Evolutionary conservation across 176 grass and related monocot species (phyloP).

Genomic region (Juncus inflexus): DNA sequence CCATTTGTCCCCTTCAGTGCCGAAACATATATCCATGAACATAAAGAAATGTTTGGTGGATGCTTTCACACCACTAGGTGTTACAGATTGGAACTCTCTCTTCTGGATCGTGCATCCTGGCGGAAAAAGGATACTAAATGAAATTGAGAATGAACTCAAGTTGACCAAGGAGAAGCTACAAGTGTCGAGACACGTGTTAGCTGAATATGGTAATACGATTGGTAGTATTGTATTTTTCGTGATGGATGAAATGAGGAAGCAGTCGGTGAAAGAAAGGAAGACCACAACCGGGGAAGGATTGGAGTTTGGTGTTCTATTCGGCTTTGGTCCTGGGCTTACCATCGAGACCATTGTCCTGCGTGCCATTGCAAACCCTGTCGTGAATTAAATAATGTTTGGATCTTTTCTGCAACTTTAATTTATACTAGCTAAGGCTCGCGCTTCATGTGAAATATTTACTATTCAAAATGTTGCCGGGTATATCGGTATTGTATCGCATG

Average conservation of each 20-base stretch:
- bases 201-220: slow-evolving; percentile 13
- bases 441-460: too few species aligned
- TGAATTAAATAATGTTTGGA: slow-evolving; percentile 1
- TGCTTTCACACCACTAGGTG: background rate
- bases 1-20: slow-evolving; percentile 1
- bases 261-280: background rate
- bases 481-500: too few species aligned
- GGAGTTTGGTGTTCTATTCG: slow-evolving; percentile 22
- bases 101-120: slow-evolving; percentile 18
- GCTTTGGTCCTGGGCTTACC: slow-evolving; percentile 30
- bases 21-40: background rate
- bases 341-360: slow-evolving; percentile 29
- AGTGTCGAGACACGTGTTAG: background rate
- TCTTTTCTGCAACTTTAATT: background rate
- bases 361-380: background rate
- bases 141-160: background rate
- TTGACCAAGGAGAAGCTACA: slow-evolving; percentile 14
- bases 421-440: too few species aligned
- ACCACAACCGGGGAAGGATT: slow-evolving; percentile 18
- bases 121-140: background rate
- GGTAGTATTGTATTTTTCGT: slow-evolving; percentile 15
- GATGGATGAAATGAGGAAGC: slow-evolving; percentile 22
- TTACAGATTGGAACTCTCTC: slow-evolving; percentile 11
- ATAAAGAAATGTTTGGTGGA: background rate
- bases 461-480: too few species aligned